These are phyloP conservation scores for Pleurotus djamor DNA, from an alignment of 768 basidiomycete genomes.

Conservation along the genomic window DNA sequence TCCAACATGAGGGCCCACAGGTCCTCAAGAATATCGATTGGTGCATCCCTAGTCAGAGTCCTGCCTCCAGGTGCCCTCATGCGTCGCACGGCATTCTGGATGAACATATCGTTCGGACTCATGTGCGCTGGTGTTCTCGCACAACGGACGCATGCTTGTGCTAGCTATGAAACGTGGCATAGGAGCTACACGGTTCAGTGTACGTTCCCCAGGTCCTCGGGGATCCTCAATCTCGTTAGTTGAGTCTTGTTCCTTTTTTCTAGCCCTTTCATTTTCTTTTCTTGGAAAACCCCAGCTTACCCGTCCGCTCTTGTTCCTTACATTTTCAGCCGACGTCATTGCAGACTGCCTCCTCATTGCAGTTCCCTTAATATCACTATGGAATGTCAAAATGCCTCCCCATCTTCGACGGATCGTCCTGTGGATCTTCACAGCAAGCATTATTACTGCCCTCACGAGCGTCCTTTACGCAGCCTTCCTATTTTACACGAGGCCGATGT, in stretches of 20 bases:
- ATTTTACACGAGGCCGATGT: background rate
- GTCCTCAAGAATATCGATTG: slow-evolving; percentile 14
- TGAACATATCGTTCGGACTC: background rate
- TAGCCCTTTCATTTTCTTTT: background rate
- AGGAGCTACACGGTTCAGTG: background rate
- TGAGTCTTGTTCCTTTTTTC: background rate
- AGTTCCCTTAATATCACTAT: slow-evolving; percentile 2
- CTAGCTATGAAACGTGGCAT: background rate
- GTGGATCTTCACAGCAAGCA: slow-evolving; percentile 6
- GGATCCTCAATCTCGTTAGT: background rate
- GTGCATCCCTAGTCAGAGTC: slow-evolving; percentile 12
- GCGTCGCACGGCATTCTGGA: background rate
- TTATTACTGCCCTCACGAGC: slow-evolving; percentile 3
- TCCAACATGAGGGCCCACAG: background rate
- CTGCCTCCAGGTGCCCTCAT: background rate
- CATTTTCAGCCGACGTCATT: slow-evolving; percentile 5
- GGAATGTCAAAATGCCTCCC: slow-evolving; percentile 6
- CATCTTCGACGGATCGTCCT: slow-evolving; percentile 8
- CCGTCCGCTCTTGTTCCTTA: background rate
- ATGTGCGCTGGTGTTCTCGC: background rate
- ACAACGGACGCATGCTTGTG: background rate
- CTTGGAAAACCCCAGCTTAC: too few relatives aligned
- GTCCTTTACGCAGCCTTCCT: slow-evolving; percentile 1
- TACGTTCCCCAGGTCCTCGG: background rate
- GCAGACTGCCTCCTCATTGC: slow-evolving; percentile 6